A percentile compares a stretch with the other conserved stretches of the same genome.
Evolutionary conservation across 1,284 basidiomycete genomes (phyloP).

Genomic region (Trichosporon coremiiforme): DNA sequence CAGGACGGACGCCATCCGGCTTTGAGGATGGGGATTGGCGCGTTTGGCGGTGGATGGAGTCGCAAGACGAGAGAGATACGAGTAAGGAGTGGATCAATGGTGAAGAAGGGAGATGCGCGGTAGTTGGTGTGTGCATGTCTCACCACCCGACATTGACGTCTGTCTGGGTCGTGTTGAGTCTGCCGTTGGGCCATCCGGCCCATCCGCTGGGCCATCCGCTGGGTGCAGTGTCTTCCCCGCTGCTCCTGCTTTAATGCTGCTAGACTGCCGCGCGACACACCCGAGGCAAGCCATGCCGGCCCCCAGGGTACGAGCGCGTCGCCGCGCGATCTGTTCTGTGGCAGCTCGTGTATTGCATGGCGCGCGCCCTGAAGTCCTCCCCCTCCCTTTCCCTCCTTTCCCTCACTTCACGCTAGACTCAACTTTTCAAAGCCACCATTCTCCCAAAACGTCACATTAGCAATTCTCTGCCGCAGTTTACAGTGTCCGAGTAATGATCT

Average conservation of each 20-base stretch:
- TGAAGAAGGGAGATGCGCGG: background rate
- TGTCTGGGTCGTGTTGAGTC: background rate
- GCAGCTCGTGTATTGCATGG: no score
- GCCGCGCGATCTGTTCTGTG: background rate
- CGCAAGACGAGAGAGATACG: background rate
- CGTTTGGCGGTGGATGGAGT: background rate
- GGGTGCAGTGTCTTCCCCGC: background rate
- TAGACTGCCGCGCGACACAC: no score
- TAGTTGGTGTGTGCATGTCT: background rate
- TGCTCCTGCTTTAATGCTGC: no score
- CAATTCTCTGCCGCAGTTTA: no score
- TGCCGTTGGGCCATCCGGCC: no score
- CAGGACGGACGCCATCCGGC: constrained; percentile 5
- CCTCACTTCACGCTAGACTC: no score
- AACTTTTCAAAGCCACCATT: background rate
- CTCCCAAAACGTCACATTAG: background rate
- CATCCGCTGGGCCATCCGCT: no score
- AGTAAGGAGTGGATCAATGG: background rate
- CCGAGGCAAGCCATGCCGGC: no score
- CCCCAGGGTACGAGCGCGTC: background rate
- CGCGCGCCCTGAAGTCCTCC: no score
- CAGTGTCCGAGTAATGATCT: background rate
- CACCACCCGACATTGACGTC: background rate
- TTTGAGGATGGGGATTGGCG: background rate
- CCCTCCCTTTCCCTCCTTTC: no score